Evolutionary conservation across 129 eudicot genomes (phyloP).

Genomic region (Oenanthe sinensis): DNA sequence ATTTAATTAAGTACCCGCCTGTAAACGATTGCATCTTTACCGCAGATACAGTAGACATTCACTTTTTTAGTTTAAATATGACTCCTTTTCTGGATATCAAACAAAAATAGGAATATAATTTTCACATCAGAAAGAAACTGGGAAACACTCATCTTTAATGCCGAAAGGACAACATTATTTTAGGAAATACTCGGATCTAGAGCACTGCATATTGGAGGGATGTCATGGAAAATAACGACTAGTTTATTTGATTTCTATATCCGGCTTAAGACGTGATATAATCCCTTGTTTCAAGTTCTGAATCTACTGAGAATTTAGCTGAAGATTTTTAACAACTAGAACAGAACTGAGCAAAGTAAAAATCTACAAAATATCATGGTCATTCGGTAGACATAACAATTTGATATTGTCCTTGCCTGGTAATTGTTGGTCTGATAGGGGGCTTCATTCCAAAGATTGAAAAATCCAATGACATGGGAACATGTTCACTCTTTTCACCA

Average conservation of each 20-base stretch:
- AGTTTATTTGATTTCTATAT: not conserved
- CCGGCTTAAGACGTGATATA: not conserved
- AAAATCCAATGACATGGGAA: conserved; percentile 86
- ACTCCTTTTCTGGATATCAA: not conserved
- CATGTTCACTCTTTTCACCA: conserved; percentile 56
- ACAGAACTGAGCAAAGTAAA: not conserved
- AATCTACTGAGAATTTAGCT: not conserved
- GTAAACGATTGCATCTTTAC: not conserved
- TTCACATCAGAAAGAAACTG: not conserved
- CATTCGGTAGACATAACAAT: not conserved
- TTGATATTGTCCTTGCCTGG: conserved; percentile 47
- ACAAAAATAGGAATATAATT: too few relatives aligned
- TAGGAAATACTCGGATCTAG: not conserved
- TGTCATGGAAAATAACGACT: not conserved
- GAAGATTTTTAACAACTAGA: not conserved
- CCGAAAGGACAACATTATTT: not conserved
- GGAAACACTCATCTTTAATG: not conserved
- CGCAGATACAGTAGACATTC: not conserved
- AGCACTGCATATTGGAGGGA: not conserved
- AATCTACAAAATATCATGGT: not conserved
- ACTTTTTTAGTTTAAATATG: not conserved
- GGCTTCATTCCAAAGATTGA: conserved; percentile 66
- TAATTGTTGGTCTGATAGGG: conserved; percentile 87
- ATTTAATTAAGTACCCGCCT: not conserved
- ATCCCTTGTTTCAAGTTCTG: not conserved